Percentiles rank a stretch among this genome's conserved stretches.
These are phyloP conservation scores for Xylaria acuta DNA, from an alignment of 495 filamentous ascomycete genomes.

Conservation along the genomic window DNA sequence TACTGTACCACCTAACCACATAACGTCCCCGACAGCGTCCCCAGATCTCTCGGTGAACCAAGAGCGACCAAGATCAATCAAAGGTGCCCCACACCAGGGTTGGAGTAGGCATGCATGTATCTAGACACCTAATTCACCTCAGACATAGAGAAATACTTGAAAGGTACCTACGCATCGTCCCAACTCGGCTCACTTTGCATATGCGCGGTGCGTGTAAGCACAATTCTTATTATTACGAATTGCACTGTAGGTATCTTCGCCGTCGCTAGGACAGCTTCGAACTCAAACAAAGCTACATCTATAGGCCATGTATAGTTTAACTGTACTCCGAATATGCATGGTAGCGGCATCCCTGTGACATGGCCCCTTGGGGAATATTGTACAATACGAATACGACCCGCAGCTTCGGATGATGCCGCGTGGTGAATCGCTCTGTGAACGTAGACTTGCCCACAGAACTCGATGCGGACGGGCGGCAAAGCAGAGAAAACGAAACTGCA, in stretches of 20 bases:
- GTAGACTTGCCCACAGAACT: background rate
- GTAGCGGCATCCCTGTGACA: conserved; percentile 18
- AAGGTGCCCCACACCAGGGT: background rate
- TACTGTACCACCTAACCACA: background rate
- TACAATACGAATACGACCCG: conserved; percentile 9
- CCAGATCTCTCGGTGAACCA: background rate
- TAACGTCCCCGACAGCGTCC: background rate
- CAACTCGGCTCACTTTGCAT: background rate
- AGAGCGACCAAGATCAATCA: background rate
- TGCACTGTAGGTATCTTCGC: conserved; percentile 4
- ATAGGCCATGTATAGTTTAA: background rate
- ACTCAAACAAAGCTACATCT: background rate
- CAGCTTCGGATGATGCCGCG: background rate
- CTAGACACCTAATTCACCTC: background rate
- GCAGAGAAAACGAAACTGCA: background rate
- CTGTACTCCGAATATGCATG: conserved; percentile 25
- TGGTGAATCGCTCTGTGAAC: background rate
- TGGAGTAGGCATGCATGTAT: background rate
- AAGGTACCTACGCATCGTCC: background rate
- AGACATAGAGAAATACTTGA: background rate
- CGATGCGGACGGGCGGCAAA: background rate
- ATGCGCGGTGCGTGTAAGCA: background rate
- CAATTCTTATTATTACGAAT: conserved; percentile 23
- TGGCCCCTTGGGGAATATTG: conserved; percentile 1
- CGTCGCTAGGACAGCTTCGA: conserved; percentile 5